Base-by-base conservation (phyloP, 2,329 filamentous ascomycete genomes). In the Metarhizium guizhouense region DNA sequence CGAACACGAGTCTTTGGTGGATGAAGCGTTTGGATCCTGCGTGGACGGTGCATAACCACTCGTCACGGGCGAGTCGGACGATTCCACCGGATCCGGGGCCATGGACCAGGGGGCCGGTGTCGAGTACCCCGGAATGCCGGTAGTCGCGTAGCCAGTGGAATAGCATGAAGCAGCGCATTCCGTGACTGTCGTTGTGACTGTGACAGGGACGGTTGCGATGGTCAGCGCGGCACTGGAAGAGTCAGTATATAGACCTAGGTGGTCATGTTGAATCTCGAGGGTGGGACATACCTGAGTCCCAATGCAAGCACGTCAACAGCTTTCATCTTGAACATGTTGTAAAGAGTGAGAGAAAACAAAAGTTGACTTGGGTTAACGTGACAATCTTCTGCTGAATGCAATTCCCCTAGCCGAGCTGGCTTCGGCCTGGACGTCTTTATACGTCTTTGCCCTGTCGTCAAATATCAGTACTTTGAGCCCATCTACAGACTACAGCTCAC, bases 181-280 rank as follows among this genome's bases (percentile, higher is more conserved):
- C 0, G 63, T 66, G 29, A 67, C 59, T 2, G 68, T 70, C 47
- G 52, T 51, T 6, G 67, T 70, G 20, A 70, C 63, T 8, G 70
- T 72, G 6, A 68, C 57, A 3, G 68, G 67, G 4, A 25, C 43
- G 6, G 61, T 60, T 34, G 68, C 67, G 20, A 25, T 54, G 18
- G 59, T 66, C 18, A 63, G 36, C 38, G 59, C 56, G 3, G 61
- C 62, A 52, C 68, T 70, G 43, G 3, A 16, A 10, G 3, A 47
- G 43, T 6, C 20, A 14, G n/a, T 43, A 14, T 6, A 14, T 18
- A 14, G 16, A 14, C 40, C n/a, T 16, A 25, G 20, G 43, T 20
- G 20, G 6, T 10, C 43, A 11, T 13, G 43, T 25, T 18, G 13
- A 13, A 25, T 2, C 4, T 25, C 10, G 16, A 18, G 4, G 10